Base-by-base conservation (phyloP, 2,329 filamentous ascomycete genomes). In the Fusarium lyarnte region DNA sequence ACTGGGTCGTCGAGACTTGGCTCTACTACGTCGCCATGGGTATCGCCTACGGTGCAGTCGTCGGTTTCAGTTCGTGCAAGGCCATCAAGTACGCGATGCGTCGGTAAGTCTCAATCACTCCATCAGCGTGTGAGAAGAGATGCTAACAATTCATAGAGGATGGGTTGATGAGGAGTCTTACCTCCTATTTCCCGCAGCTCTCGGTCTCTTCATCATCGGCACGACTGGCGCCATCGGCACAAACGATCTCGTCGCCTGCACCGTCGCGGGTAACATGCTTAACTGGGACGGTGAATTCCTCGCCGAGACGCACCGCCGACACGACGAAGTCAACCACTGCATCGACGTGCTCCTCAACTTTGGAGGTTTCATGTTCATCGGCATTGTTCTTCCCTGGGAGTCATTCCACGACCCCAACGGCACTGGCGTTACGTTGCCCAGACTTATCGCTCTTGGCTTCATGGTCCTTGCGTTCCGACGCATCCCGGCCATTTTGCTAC, bases 251-350 rank as follows among this genome's bases (percentile, higher is more conserved):
- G 82, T 91, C 7, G 88, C 88, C 7, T 91, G 88, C 75, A 90
- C 90, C 63, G 83, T 88, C 6, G 88, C 89, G 1, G 89, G 89
- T 11, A 87, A 85, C 73, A 84, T 85, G 17, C 79, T 91, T 49
- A 91, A 90, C 78, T 91, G 89, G 89, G 87, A 90, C 61, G 88
- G 89, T 6, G 76, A 84, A n/a, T 91, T 87, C 72, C 85, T 90
- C 6, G 82, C 82, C 8, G 89, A 91, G 76, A 84, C 86, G 0
- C 83, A 88, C 63, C 80, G 83, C 13, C 85, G 88, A 13, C 88
- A 90, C 73, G 89, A 91, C 63, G 87, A 90, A 51, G 88, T 91
- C 72, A 91, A 91, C 76, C 83, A 85, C 5, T 85, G 84, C 41
- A 82, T 91, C 17, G 88, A 90, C 57, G 85, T 88, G 0, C 76